Conservation (phyloP, 176 grass and related monocot genomes). For the Panicum miliaceum region DNA sequence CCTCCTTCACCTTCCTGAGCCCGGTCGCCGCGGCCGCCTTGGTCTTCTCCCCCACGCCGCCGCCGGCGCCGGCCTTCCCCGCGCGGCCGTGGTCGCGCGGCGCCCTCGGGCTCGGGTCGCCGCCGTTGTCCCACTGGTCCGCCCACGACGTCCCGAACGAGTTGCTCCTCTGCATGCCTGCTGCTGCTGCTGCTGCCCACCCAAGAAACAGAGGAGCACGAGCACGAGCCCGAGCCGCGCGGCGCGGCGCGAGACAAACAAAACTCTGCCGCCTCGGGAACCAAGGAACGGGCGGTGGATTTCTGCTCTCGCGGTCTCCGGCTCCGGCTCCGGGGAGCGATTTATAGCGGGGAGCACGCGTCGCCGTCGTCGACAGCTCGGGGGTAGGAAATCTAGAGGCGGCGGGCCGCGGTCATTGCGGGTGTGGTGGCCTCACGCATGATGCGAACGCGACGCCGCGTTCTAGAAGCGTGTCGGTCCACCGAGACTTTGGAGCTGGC, state of each 20-base stretch:
- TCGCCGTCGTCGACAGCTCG: slow-evolving; percentile 27
- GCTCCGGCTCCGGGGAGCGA: accelerated
- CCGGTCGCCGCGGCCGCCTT: slow-evolving; percentile 64
- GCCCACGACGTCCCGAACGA: slow-evolving; percentile 80
- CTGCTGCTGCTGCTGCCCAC: neutral
- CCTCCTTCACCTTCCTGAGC: slow-evolving; percentile 81
- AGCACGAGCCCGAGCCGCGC: too few species aligned
- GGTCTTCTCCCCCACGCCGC: slow-evolving; percentile 57
- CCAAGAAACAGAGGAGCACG: neutral
- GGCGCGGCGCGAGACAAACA: neutral
- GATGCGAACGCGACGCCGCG: slow-evolving; percentile 23
- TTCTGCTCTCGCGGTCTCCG: neutral
- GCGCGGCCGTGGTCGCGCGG: neutral
- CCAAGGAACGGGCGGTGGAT: neutral
- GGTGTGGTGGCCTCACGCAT: neutral
- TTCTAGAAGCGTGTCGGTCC: neutral
- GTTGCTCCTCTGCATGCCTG: slow-evolving; percentile 53
- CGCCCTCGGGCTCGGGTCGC: slow-evolving; percentile 38
- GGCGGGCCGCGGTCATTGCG: neutral
- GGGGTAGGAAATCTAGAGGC: neutral
- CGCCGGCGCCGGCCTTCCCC: slow-evolving; percentile 12
- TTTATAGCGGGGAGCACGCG: slow-evolving; percentile 27
- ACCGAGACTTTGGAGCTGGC: neutral
- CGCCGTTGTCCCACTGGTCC: slow-evolving; percentile 87
- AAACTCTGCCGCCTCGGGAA: neutral